Evolutionary conservation across 129 eudicot species (phyloP), one percentile per base, ranked within the genome.

Genomic region (Dittrichia graveolens): DNA sequence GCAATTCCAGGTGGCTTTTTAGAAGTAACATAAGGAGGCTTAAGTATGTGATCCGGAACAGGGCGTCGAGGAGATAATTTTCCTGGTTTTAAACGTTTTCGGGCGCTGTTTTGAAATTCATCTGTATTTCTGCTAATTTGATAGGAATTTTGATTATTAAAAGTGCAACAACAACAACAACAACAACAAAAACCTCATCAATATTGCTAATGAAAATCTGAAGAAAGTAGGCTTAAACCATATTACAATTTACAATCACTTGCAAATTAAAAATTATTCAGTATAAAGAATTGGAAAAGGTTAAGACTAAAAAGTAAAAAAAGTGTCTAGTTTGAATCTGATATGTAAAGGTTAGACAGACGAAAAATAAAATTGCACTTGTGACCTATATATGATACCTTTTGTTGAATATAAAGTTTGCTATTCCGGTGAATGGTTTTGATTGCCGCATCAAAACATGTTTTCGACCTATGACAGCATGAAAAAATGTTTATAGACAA

Each of bases 21-120:
- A 60, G 88, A 75, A 14, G 57, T 65, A 34, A 92, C 84, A 78
- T 92, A 92, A 16, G 96, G 92, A 64, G 98, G 96, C 66, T 73
- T 81, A 67, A 19, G 72, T 81, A 92, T 92, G 74, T 92, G 77
- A 49, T 67, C 83, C 18, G 98, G 98, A 65, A 92, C 98, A 49
- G 80, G 90, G 42, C 92, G 88, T 12, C 48, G 77, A 42, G 98
- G 96, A 76, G 98, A 92, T 53, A 92, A 74, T 73, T 78, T 83
- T 46, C 98, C 98, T 3, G 94, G 96, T 64, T 42, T 82, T 75
- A 92, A 75, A 70, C 84, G 88, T 78, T 81, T 80, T 4, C 82
- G 85, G 64, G 61, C 80, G 61, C 67, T 71, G 44, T 81, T 76
- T 42, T 74, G 66, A 45, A 77, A 31, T 61, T 81, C 85, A 40